Base-by-base conservation (phyloP, 306 rosid species). In the Carpinus viminea region DNA sequence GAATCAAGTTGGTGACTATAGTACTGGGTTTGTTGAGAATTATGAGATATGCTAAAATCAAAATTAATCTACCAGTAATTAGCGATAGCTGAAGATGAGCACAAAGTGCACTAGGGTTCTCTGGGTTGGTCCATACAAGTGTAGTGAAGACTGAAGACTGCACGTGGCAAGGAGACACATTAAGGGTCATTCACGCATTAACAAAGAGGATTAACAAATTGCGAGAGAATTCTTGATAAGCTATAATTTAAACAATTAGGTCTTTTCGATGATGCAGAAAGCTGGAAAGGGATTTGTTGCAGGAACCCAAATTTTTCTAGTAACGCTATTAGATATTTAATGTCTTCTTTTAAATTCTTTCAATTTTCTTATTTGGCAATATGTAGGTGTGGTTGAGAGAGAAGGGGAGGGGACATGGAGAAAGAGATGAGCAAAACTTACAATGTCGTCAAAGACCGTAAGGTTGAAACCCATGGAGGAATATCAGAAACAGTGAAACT, bases 381-480 rank as follows among this genome's bases (percentile, higher is more conserved):
- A 15, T 3, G 0, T 0, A 36, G 2, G 24, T 26, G 55, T 15
- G 12, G 21, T 7, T 21, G n/a, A 13, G 28, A 24, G 57, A 26
- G 2, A 47, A 47, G 17, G 55, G 36, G 1, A 4, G 21, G 3
- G 59, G 15, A 26, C 5, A 26, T 4, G 59, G 31, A 15, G 41
- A 54, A 53, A 21, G 59, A 41, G 57, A 41, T 5, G 15, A 70
- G 52, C 62, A 78, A 70, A 21, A 70, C 88, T 77, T 90, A 92
- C 97, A 92, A n/a, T 70, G 95, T 86, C 46, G 87, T 90, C 75
- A 92, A 73, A 70, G 78, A 74, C 74, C 47, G 20, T 24, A 87
- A 84, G 47, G 79, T 84, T 57, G 83, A 73, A 46, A 84, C 9
- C 94, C 93, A 90, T 1, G 54, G 3, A 47, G 95, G 93, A 77